A percentile compares a stretch with the other conserved stretches of the same genome.
These are phyloP conservation scores for Insectozyma bohioensis DNA, from an alignment of 1,139 yeast species.

Conservation along the genomic window DNA sequence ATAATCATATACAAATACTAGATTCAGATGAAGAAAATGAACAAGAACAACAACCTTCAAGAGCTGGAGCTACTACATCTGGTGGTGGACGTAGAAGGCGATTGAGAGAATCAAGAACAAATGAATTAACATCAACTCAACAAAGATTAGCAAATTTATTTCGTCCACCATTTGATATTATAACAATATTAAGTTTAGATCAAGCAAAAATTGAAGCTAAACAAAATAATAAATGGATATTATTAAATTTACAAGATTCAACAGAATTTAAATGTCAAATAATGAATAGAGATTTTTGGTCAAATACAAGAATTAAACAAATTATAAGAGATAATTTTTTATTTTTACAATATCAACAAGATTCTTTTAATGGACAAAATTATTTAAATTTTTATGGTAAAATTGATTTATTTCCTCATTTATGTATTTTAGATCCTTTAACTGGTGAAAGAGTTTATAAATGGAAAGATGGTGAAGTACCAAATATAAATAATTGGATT, in stretches of 20 bases:
- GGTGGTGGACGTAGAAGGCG: slow-evolving; percentile 29
- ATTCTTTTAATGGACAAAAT: slow-evolving; percentile 69
- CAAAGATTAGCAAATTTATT: slow-evolving; percentile 75
- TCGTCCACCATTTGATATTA: slow-evolving; percentile 91
- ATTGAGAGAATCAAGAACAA: slow-evolving; percentile 25
- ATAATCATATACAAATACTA: slow-evolving; percentile 22
- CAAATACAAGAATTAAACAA: slow-evolving; percentile 63
- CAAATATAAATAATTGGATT: slow-evolving; percentile 57
- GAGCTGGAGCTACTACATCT: slow-evolving; percentile 9
- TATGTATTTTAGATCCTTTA: slow-evolving; percentile 89
- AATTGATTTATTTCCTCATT: slow-evolving; percentile 70
- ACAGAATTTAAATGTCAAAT: slow-evolving; percentile 87
- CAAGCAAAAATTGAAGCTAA: slow-evolving; percentile 71
- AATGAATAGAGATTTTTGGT: slow-evolving; percentile 92
- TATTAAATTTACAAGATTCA: slow-evolving; percentile 83
- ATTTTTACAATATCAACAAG: slow-evolving; percentile 78
- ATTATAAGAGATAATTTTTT: slow-evolving; percentile 67
- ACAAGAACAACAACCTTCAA: not conserved
- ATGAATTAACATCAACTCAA: slow-evolving; percentile 58
- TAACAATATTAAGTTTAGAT: slow-evolving; percentile 64
- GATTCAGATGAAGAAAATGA: slow-evolving; percentile 30
- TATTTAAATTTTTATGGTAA: slow-evolving; percentile 69
- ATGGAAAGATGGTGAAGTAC: slow-evolving; percentile 66
- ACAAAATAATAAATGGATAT: slow-evolving; percentile 70
- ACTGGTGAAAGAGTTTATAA: slow-evolving; percentile 84